Base-by-base conservation (phyloP, 495 filamentous ascomycete genomes). In the Penicillium pancosmium region DNA sequence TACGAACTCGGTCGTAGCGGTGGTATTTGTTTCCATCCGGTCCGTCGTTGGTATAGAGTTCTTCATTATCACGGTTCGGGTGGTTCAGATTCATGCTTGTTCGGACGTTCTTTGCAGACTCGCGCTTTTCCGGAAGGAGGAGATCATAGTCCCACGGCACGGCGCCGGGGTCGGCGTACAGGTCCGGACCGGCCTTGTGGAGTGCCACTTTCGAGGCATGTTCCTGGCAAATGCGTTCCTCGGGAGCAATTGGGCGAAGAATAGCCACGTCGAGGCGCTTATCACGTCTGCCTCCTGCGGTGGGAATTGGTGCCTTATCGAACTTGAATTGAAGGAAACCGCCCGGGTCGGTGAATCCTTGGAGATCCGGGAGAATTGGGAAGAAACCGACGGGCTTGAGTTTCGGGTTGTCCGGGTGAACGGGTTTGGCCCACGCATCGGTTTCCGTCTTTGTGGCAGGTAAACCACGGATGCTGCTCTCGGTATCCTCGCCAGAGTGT, bases 241-340 rank as follows among this genome's bases (percentile, higher is more conserved):
- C 78, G 5, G 78, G 71, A 5, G 83, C 81, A 3, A 80, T 71
- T 1, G 93, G 93, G 44, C 86, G 84, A 52, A 98, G 79, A 43
- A 98, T 73, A 57, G 86, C 90, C 38, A 87, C 83, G 57, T 95
- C 90, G 57, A 98, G 84, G 34, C 95, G 88, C 47, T 80, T 79
- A 69, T 98, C 94, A 68, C 93, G 92, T 62, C 75, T 81, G 8
- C 73, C 70, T 47, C 65, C 69, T 11, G 78, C 77, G 16, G 81
- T 69, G 35, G 80, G 73, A 8, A 92, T 82, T 0, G 94, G 93
- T 57, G 93, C 91, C 48, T 87, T 91, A 41, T 82, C 80, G 75
- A 97, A 97, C 61, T 98, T 97, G 73, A 92, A 85, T 11, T 93
- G 84, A 56, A 95, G 85, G 71, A 91, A 97, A 15, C 87, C 86